These are phyloP conservation scores for Ulmus americana DNA, from an alignment of 331 rosid genomes.

Conservation along the genomic window DNA sequence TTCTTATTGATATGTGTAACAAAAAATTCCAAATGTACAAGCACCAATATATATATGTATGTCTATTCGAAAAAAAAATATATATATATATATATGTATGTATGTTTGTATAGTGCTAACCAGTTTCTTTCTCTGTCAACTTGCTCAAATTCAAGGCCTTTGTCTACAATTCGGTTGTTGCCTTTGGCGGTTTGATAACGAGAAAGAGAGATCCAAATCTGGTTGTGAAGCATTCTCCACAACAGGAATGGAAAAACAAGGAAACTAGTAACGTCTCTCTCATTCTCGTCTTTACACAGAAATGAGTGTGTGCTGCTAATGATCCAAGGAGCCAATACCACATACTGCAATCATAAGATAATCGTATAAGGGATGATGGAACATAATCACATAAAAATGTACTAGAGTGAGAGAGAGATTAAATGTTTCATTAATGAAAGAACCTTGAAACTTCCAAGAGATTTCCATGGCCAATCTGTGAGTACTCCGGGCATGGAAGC, in stretches of 20 bases:
- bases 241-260: constrained; percentile 48
- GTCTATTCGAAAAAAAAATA: no score
- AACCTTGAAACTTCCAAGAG: no score
- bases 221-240: constrained; percentile 65
- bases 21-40: neutral
- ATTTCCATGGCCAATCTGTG: no score
- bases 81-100: neutral
- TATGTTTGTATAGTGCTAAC: constrained; percentile 20
- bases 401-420: no score
- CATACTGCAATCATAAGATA: constrained; percentile 34
- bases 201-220: constrained; percentile 69
- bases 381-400: no score
- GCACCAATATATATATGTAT: neutral
- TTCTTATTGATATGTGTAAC: neutral
- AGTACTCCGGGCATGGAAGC: no score
- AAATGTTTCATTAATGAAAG: no score
- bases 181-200: constrained; percentile 64
- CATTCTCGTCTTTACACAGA: constrained; percentile 21
- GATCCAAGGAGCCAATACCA: constrained; percentile 67
- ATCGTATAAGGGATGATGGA: no score
- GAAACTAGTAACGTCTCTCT: constrained; percentile 33
- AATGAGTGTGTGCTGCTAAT: constrained; percentile 45
- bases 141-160: constrained; percentile 64
- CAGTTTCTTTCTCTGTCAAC: constrained; percentile 80
- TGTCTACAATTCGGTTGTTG: constrained; percentile 44